These are phyloP conservation scores for Solanum hybrid DNA, from an alignment of 305 asterid genomes.

Conservation along the genomic window DNA sequence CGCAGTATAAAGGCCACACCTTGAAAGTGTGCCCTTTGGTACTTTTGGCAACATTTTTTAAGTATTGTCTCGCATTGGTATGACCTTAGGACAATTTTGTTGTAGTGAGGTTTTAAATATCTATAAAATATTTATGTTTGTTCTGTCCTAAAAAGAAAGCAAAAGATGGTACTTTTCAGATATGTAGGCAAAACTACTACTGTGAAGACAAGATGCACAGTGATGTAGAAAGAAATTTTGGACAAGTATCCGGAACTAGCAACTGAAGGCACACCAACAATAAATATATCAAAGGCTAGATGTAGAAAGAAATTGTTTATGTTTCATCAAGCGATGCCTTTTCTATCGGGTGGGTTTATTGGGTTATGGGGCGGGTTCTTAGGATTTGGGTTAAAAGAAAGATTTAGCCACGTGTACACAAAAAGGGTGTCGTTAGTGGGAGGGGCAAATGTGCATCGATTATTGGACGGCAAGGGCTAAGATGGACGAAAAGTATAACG, in stretches of 20 bases:
- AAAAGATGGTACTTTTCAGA: too few relatives aligned
- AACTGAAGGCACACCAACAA: slow-evolving; percentile 76
- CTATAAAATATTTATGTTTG: too few relatives aligned
- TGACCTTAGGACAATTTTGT: neutral
- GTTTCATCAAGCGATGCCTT: slow-evolving; percentile 68
- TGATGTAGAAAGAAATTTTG: slow-evolving; percentile 63
- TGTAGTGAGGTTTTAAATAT: neutral
- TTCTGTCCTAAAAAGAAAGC: too few relatives aligned
- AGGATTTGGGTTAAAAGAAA: too few relatives aligned
- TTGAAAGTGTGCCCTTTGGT: neutral
- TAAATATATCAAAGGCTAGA: slow-evolving; percentile 59
- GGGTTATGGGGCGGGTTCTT: too few relatives aligned
- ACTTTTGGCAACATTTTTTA: neutral
- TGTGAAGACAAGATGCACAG: slow-evolving; percentile 80
- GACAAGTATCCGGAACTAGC: slow-evolving; percentile 74
- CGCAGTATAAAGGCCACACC: neutral
- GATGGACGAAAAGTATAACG: too few relatives aligned
- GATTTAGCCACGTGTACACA: too few relatives aligned
- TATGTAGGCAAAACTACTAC: slow-evolving; percentile 77
- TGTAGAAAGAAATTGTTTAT: slow-evolving; percentile 29
- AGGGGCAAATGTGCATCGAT: too few relatives aligned
- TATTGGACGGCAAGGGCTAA: too few relatives aligned
- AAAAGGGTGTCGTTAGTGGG: too few relatives aligned
- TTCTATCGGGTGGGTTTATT: too few relatives aligned
- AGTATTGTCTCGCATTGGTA: neutral